Base-by-base conservation (phyloP, 176 grass and related monocot genomes). In the Oryza punctata region DNA sequence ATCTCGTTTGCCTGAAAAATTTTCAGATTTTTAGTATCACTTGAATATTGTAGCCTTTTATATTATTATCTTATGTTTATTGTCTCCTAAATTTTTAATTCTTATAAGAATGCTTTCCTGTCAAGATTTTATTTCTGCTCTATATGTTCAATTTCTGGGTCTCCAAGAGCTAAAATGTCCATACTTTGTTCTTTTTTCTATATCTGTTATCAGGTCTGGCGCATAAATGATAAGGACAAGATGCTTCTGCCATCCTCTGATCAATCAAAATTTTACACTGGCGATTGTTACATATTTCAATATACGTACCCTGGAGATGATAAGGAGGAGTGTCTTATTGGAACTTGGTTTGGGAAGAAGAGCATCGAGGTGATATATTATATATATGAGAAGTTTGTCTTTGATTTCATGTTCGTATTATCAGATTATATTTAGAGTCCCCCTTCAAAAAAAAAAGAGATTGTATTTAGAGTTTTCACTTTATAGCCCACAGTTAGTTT, bases 221-320 rank as follows among this genome's bases (percentile, higher is more conserved):
- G 87, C 72, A 78, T 98, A 65, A 94, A 92, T 88, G 96, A 86
- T 50, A 91, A 89, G 32, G 91, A 75, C 32, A 98, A 96, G 80
- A 77, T 33, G 67, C 87, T 91, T 90, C 78, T 98, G 72, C 37
- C 87, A 80, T 75, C 85, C 32, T 16, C 78, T 67, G 83, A 90
- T 25, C 91, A 91, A 43, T 91, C 85, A 67, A 99, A 96, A 87
- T 89, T 99, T 77, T 96, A 99, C 27, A 94, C 77, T 12, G 96
- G 96, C 60, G 91, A 96, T 88, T 94, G 96, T 84, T 99, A 96
- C 60, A 90, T 99, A 65, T 99, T 99, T 73, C 93, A 96, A 79
- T 99, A 99, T 84, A 82, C 84, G 52, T 94, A 99, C 68, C 5
- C 87, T 66, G 93, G 91, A 85, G 91, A 94, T 52, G 96, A 96